Evolutionary conservation across 2,329 filamentous ascomycete genomes (phyloP), one percentile per base, ranked within the genome.

Genomic region (Cladosporium sp.): DNA sequence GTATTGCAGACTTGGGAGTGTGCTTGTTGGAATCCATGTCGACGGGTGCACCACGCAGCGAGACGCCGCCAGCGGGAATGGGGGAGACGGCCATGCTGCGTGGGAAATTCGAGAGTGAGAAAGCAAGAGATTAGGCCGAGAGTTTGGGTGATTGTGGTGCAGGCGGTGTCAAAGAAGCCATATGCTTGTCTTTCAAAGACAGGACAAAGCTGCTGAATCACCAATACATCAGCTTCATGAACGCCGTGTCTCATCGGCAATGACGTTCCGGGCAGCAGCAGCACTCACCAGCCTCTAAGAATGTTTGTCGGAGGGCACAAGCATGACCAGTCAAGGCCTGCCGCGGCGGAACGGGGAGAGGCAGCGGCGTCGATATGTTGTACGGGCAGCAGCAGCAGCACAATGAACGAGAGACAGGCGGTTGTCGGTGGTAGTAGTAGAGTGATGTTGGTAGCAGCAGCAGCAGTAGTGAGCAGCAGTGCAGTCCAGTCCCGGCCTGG

Each of bases 21-120:
- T 56, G 49, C 49, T 59, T 59, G 15, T 22, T 39, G 20, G 48
- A 41, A n/a, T 53, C 50, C 40, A 50, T 45, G 33, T 43, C 48
- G 42, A 50, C 43, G 19, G 55, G 40, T 19, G 56, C 46, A 36
- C 62, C 59, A 53, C 59, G 59, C 50, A 67, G 58, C 47, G 55
- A 57, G 40, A 66, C 54, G 49, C 59, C 61, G 40, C 49, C 50
- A 20, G 52, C 36, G 19, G 57, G 57, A 18, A 58, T 50, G 18
- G 50, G 33, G 36, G 50, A 49, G 18, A 43, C 49, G 18, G 55
- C 58, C 58, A 60, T 60, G 51, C 36, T 51, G 35, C 45, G 38
- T 40, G 19, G 38, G 16, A 12, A 22, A 32, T 32, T 7, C 32
- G 13, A n/a, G 27, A n/a, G 38, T 43, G 55, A 16, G 41, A 53